Evolutionary conservation across 1,284 basidiomycete genomes (phyloP).

Genomic region (Thelephora terrestris): DNA sequence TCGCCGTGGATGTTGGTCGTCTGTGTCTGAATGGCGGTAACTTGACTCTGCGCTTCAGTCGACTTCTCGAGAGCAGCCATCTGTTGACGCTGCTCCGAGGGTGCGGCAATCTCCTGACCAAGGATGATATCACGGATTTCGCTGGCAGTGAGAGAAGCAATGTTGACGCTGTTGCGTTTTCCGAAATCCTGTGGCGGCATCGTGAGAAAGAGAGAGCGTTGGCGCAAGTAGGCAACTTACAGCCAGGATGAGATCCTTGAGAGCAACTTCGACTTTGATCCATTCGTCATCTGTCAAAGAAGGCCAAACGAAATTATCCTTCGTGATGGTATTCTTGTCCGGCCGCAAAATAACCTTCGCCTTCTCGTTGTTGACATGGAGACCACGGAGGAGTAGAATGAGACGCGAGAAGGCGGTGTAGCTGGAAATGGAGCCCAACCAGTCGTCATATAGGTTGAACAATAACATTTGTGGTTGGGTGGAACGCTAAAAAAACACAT

Average conservation of each 20-base stretch:
- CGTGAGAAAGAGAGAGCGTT: conserved; percentile 5
- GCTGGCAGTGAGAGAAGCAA: conserved; percentile 90
- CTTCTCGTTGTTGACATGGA: conserved; percentile 99
- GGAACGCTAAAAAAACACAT: conserved; percentile 44
- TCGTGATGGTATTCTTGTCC: conserved; percentile 91
- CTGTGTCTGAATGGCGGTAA: conserved; percentile 95
- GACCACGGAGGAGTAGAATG: conserved; percentile 88
- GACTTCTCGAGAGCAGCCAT: conserved; percentile 99
- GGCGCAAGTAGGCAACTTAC: conserved; percentile 28
- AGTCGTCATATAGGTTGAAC: conserved; percentile 59
- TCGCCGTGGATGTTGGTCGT: conserved; percentile 98
- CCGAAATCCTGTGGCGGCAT: conserved; percentile 72
- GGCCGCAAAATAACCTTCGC: conserved; percentile 92
- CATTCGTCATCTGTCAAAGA: conserved; percentile 92
- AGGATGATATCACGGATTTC: conserved; percentile 97
- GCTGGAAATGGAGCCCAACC: conserved; percentile 97
- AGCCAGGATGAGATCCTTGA: conserved; percentile 88
- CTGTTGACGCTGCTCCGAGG: conserved; percentile 91
- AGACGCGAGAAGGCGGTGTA: conserved; percentile 99
- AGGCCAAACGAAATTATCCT: conserved; percentile 99
- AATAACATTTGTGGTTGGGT: conserved; percentile 97
- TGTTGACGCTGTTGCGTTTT: conserved; percentile 98
- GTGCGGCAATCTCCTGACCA: conserved; percentile 93
- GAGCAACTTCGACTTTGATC: conserved; percentile 98
- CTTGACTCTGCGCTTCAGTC: conserved; percentile 87